Conservation (phyloP, 352 stramenopile species). For the Aphanomyces invadans region DNA sequence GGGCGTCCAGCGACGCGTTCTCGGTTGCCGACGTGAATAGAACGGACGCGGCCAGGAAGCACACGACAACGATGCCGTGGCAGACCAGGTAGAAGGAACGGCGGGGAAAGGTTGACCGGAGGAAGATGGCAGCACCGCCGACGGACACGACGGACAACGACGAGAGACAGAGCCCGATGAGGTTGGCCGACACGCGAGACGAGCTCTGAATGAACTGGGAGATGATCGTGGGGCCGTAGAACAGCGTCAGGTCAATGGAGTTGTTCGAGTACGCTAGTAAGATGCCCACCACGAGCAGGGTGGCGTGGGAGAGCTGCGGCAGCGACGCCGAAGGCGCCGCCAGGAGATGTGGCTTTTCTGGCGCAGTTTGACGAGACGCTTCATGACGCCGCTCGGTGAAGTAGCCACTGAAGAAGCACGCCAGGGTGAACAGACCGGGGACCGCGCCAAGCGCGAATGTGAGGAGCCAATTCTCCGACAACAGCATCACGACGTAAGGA, state of each 20-base stretch:
- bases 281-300: constrained; percentile 66
- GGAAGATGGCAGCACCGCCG: constrained; percentile 50
- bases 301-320: constrained; percentile 29
- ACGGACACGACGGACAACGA: constrained; percentile 63
- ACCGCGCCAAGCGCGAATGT: constrained; percentile 63
- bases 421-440: constrained; percentile 65
- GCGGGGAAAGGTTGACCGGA: constrained; percentile 59
- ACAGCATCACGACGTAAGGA: constrained; percentile 69
- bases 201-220: constrained; percentile 53
- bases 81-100: constrained; percentile 67
- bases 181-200: constrained; percentile 56
- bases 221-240: constrained; percentile 80
- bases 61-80: constrained; percentile 52
- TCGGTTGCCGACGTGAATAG: constrained; percentile 36
- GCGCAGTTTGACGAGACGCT: constrained; percentile 56
- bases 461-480: constrained; percentile 70
- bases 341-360: constrained; percentile 28
- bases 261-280: constrained; percentile 83
- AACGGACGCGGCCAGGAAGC: constrained; percentile 53
- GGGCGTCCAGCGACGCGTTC: constrained; percentile 23
- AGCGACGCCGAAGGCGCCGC: constrained; percentile 1
- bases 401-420: constrained; percentile 54
- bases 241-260: constrained; percentile 80
- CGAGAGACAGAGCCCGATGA: constrained; percentile 63
- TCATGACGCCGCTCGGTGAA: constrained; percentile 79